Evolutionary conservation across 169 alveolate species (phyloP), one percentile per base, ranked within the genome.

Genomic region (Eimeria praecox): DNA sequence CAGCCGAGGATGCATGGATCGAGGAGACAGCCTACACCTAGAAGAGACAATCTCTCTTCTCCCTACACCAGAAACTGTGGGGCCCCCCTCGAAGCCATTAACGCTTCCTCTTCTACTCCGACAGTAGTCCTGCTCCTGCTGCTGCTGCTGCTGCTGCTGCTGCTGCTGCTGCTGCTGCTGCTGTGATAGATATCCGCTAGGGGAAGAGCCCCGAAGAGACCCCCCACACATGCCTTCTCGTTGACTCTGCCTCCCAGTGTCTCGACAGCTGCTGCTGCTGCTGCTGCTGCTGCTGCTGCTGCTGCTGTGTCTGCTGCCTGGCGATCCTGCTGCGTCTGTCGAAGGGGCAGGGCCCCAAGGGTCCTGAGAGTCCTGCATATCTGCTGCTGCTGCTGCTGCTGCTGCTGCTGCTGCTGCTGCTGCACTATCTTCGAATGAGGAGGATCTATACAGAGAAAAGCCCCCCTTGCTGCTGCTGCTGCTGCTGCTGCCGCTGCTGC

Each of bases 321-420:
- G 33, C 75, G 33, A 18, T 69, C 44, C 44, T n/a, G 80, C 46
- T 69, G 80, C 44, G 1, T 35, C 87, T 77, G 59, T 6, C 14
- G 56, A 35, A 12, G 56, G 59, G n/a, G 20, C 59, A 22, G 87
- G 87, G 35, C 9, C 33, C 87, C 87, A 77, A 14, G 87, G 87
- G 20, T 77, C 87, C 27, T 14, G 59, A 5, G 56, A 38, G 56
- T 42, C 87, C 9, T 56, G 33, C 62, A 44, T 27, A 22, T 38
- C 87, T 56, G 66, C 66, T 56, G 66, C 66, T 56, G 66, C 66
- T 77, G 85, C 85, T 73, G 85, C 85, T 73, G 85, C 85, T 73
- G 62, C 87, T 77, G 87, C 87, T 77, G 85, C 85, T 73, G 85
- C 85, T 73, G 85, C 85, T 73, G 62, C 87, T 77, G 87, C 87